A percentile compares a stretch with the other conserved stretches of the same genome.
Evolutionary conservation across 495 filamentous ascomycete species (phyloP).

Genomic region (Staphylotrichum tortipilum): DNA sequence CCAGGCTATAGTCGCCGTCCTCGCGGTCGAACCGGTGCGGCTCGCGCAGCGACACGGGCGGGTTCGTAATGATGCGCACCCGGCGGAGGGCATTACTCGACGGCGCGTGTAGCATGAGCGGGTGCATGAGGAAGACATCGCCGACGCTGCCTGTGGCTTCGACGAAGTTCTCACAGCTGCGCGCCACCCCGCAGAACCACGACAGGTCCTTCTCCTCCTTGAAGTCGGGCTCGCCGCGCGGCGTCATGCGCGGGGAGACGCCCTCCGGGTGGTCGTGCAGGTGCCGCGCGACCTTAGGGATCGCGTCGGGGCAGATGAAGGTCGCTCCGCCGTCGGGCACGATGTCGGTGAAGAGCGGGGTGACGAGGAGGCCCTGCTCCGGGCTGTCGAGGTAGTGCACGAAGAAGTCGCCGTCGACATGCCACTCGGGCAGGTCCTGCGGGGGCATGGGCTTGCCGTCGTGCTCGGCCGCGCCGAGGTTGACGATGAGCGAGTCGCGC

Average conservation of each 20-base stretch:
- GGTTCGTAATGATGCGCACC: constrained; percentile 64
- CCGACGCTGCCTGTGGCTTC: constrained; percentile 58
- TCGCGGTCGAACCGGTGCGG: constrained; percentile 58
- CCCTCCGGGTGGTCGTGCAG: constrained; percentile 60
- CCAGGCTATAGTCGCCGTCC: constrained; percentile 54
- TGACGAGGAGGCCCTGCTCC: constrained; percentile 64
- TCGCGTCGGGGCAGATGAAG: constrained; percentile 52
- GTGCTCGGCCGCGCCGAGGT: constrained; percentile 52
- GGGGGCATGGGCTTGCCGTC: constrained; percentile 43
- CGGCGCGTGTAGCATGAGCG: constrained; percentile 63
- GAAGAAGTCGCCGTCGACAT: constrained; percentile 73
- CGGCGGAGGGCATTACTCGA: constrained; percentile 51
- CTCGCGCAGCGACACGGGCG: constrained; percentile 52
- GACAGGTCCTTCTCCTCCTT: constrained; percentile 33
- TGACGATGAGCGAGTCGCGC: constrained; percentile 66
- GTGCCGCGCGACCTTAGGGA: constrained; percentile 48
- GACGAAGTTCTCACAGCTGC: constrained; percentile 44
- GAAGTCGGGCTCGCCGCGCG: constrained; percentile 37
- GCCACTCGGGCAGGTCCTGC: constrained; percentile 52
- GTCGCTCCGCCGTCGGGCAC: constrained; percentile 56
- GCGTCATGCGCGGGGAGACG: constrained; percentile 57
- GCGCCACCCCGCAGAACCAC: constrained; percentile 49
- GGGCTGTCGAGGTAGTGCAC: constrained; percentile 65
- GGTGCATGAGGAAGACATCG: constrained; percentile 63
- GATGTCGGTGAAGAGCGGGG: constrained; percentile 62